Percentiles rank a stretch among this genome's conserved stretches.
Conservation (phyloP, 140 eudicot genomes). For the Flaveria floridana region DNA sequence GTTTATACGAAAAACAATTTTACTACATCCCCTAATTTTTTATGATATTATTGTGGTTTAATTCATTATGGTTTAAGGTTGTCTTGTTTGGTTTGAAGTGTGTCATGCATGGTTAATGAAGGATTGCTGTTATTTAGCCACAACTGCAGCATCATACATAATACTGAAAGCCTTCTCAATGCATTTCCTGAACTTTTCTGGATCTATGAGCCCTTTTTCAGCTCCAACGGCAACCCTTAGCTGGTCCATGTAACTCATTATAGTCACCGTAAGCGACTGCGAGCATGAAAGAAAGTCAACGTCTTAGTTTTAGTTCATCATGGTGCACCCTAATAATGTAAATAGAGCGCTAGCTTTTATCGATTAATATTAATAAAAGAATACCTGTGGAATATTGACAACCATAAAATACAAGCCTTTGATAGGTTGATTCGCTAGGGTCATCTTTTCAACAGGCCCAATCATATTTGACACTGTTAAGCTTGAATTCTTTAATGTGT, state of each 20-base stretch:
- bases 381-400: slow-evolving; percentile 75
- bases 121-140: slow-evolving; percentile 21
- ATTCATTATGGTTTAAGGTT: slow-evolving; percentile 5
- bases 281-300: background rate
- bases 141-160: slow-evolving; percentile 46
- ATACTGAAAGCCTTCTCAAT: slow-evolving; percentile 57
- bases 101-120: background rate
- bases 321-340: background rate
- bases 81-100: slow-evolving; percentile 17
- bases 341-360: background rate
- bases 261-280: slow-evolving; percentile 77
- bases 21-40: background rate
- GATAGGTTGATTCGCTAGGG: slow-evolving; percentile 65
- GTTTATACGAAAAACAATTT: background rate
- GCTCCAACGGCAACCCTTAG: slow-evolving; percentile 64
- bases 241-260: slow-evolving; percentile 75
- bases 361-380: background rate
- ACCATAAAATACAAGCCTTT: slow-evolving; percentile 83
- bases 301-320: background rate
- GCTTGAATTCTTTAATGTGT: slow-evolving; percentile 74
- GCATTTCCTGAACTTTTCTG: slow-evolving; percentile 51
- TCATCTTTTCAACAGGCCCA: slow-evolving; percentile 76
- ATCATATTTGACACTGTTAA: slow-evolving; percentile 70
- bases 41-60: background rate
- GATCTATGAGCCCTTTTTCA: slow-evolving; percentile 67